Conservation (phyloP, 371 early-diverging fungal genomes). For the Zancudomyces culisetae region DNA sequence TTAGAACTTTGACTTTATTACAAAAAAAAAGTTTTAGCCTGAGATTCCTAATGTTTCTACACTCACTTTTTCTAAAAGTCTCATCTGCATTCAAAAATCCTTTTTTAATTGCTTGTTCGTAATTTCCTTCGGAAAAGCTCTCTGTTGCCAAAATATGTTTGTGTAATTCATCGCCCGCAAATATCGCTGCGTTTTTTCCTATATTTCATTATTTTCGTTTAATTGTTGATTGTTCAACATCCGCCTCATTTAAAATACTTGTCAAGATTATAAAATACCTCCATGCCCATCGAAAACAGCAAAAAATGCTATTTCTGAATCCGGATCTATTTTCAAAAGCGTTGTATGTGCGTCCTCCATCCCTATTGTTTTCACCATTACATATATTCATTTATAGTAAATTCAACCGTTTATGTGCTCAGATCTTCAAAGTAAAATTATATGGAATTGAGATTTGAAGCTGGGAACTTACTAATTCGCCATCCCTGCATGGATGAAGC, state of each 20-base stretch:
- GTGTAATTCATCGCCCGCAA: conserved; percentile 56
- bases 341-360: conserved; percentile 97
- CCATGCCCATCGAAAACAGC: conserved; percentile 95
- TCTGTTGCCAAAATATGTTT: conserved; percentile 38
- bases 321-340: conserved; percentile 37
- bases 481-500: conserved; percentile 94
- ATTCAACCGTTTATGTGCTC: too few species aligned
- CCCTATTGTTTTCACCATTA: too few species aligned
- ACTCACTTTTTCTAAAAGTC: conserved; percentile 31
- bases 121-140: conserved; percentile 41
- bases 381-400: too few species aligned
- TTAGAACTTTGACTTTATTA: too few species aligned
- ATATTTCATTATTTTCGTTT: too few species aligned
- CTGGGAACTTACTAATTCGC: conserved; percentile 78
- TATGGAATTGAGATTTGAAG: too few species aligned
- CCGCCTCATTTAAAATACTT: too few species aligned
- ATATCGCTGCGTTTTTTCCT: conserved; percentile 43
- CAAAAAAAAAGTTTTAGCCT: not conserved
- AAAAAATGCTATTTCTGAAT: conserved; percentile 44
- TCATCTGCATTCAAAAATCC: conserved; percentile 68
- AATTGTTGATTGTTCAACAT: too few species aligned
- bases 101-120: conserved; percentile 42
- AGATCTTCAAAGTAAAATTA: too few species aligned
- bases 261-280: too few species aligned
- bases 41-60: not conserved